phyloP scores from a whole-genome alignment of 352 stramenopile species.

The Phytophthora sp. region DNA sequence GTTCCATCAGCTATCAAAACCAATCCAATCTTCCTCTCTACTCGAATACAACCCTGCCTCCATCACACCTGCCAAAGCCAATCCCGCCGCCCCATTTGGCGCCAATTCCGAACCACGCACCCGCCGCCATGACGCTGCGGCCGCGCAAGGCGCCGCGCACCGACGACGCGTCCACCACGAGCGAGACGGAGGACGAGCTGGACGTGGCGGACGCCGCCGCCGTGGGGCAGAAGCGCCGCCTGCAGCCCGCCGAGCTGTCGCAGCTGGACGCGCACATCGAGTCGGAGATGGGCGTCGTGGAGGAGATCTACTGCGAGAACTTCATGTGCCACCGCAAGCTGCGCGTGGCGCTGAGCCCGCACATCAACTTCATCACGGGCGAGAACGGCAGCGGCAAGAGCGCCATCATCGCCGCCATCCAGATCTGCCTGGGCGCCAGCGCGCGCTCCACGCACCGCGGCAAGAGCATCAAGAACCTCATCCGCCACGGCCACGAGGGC shows the following conservation, averaged over 20 bases:
- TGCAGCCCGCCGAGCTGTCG: constrained; percentile 7
- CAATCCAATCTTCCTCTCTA: too few relatives aligned
- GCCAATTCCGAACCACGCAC: too few relatives aligned
- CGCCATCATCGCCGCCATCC: constrained; percentile 96
- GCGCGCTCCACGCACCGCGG: constrained; percentile 94
- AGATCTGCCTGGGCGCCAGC: constrained; percentile 96
- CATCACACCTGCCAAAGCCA: too few relatives aligned
- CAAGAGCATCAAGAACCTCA: constrained; percentile 96
- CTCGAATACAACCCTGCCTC: too few relatives aligned
- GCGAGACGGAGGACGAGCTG: constrained; percentile 45
- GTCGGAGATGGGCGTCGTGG: constrained; percentile 93
- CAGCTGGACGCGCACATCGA: constrained; percentile 39
- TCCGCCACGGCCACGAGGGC: constrained; percentile 90
- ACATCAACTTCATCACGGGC: constrained; percentile 92
- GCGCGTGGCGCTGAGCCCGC: constrained; percentile 78
- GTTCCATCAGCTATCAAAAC: too few relatives aligned
- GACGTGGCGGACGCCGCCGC: constrained; percentile 16
- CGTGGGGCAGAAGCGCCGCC: constrained; percentile 27
- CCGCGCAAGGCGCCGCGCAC: constrained; percentile 23
- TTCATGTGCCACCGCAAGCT: constrained; percentile 98
- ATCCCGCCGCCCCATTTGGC: too few relatives aligned
- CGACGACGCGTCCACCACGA: constrained; percentile 30
- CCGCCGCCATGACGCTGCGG: constrained; percentile 18
- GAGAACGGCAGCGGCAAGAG: constrained; percentile 96
- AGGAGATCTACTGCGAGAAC: constrained; percentile 96